A percentile compares a stretch with the other conserved stretches of the same genome.
Evolutionary conservation across 2,329 filamentous ascomycete species (phyloP).

Genomic region (Fusarium sp.): DNA sequence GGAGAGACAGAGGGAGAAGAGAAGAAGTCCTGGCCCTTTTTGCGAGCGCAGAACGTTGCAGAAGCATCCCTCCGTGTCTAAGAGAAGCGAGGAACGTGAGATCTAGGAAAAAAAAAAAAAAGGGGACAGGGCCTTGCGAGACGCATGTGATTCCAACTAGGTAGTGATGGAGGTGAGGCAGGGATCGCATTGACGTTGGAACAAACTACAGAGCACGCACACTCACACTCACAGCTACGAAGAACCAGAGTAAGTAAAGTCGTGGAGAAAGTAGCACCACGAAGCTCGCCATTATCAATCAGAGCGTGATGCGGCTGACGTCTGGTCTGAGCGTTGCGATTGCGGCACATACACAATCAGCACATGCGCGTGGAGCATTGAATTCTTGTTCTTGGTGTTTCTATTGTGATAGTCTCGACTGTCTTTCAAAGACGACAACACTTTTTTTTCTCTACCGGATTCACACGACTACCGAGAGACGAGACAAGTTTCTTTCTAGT

Average conservation of each 20-base stretch:
- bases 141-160: constrained; percentile 9
- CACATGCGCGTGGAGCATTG: background rate
- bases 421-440: background rate
- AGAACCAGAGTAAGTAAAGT: background rate
- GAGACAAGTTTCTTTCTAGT: constrained; percentile 7
- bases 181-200: constrained; percentile 8
- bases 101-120: background rate
- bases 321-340: background rate
- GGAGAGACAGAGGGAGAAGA: constrained; percentile 9
- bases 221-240: background rate
- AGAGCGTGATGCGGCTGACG: background rate
- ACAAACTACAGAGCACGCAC: background rate
- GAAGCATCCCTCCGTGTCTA: background rate
- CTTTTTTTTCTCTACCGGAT: background rate
- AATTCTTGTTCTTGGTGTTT: background rate
- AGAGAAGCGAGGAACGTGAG: background rate
- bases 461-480: background rate
- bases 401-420: background rate
- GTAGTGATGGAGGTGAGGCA: background rate
- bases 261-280: background rate
- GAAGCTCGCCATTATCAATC: constrained; percentile 13
- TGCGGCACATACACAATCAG: background rate
- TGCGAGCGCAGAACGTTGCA: background rate
- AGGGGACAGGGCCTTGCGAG: background rate
- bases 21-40: background rate